phyloP scores from a whole-genome alignment of 2,329 filamentous ascomycete genomes.

The Exserohilum turcica region DNA sequence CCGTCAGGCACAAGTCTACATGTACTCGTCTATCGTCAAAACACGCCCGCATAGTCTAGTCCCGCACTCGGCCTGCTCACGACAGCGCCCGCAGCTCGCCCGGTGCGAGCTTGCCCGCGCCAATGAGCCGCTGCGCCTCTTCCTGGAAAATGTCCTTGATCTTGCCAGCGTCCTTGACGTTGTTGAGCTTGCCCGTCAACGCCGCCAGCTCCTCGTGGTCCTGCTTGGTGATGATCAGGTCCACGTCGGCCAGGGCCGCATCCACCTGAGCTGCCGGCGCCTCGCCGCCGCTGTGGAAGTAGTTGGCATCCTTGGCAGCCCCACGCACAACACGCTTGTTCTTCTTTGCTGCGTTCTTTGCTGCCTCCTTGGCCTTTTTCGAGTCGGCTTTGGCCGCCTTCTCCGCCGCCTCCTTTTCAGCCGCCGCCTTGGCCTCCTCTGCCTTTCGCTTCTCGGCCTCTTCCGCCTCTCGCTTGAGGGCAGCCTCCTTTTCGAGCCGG shows the following conservation, averaged over 20 bases:
- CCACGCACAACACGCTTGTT: slow-evolving; percentile 97
- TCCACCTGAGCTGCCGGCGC: slow-evolving; percentile 82
- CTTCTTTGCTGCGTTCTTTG: slow-evolving; percentile 99
- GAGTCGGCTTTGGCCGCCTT: slow-evolving; percentile 80
- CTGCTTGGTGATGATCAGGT: slow-evolving; percentile 84
- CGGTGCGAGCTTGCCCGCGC: slow-evolving; percentile 83
- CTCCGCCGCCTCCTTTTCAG: slow-evolving; percentile 83
- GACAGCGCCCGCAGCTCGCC: slow-evolving; percentile 73
- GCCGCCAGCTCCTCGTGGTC: slow-evolving; percentile 88
- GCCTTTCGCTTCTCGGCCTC: slow-evolving; percentile 83
- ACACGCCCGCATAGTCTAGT: too few species aligned
- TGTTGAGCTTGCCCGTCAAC: slow-evolving; percentile 78
- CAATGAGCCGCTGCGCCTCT: slow-evolving; percentile 78
- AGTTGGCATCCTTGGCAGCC: slow-evolving; percentile 96
- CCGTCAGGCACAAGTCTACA: slow-evolving; percentile 19
- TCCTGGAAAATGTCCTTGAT: slow-evolving; percentile 83
- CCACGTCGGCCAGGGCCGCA: slow-evolving; percentile 80
- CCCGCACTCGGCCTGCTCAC: slow-evolving; percentile 12
- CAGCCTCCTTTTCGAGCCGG: slow-evolving; percentile 85
- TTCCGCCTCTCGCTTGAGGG: slow-evolving; percentile 83
- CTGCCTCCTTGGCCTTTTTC: slow-evolving; percentile 98
- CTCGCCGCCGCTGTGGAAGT: slow-evolving; percentile 73
- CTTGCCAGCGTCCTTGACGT: slow-evolving; percentile 75
- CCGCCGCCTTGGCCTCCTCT: slow-evolving; percentile 77
- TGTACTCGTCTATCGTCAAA: slow-evolving; percentile 31